A percentile compares a stretch with the other conserved stretches of the same genome.
phyloP scores from a whole-genome alignment of 306 rosid genomes.

The Mimosa pudica region DNA sequence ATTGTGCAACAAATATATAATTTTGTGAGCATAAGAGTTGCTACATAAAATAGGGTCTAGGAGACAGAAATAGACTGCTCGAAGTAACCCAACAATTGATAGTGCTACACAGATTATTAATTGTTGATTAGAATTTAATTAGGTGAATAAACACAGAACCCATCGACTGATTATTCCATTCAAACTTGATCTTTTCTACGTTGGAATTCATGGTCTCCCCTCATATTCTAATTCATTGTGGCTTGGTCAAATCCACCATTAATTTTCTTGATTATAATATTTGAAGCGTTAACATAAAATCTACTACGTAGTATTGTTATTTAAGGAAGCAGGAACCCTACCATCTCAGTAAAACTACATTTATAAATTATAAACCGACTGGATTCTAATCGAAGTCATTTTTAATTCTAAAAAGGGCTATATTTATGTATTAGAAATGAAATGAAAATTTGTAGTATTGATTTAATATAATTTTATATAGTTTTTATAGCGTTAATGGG shows the following conservation, averaged over 20 bases:
- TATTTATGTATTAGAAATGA: background rate
- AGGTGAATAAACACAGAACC: background rate
- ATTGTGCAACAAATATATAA: background rate
- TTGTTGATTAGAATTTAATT: background rate
- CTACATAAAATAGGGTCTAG: background rate
- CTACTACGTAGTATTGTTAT: background rate
- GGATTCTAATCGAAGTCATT: background rate
- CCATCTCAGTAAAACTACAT: background rate
- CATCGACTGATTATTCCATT: conserved; percentile 24
- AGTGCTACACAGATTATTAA: background rate
- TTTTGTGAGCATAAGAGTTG: background rate
- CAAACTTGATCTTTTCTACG: background rate
- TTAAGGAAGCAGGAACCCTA: background rate
- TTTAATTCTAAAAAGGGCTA: no score
- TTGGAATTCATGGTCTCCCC: conserved; percentile 2
- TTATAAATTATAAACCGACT: background rate
- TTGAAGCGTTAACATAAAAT: background rate
- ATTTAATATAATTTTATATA: background rate
- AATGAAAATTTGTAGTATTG: background rate
- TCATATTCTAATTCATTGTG: conserved; percentile 1
- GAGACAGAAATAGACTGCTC: background rate
- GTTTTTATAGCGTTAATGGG: background rate
- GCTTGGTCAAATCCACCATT: conserved; percentile 17
- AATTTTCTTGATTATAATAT: background rate
- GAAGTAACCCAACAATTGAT: background rate